Percentiles rank a stretch among this genome's conserved stretches.
phyloP scores from a whole-genome alignment of 2,329 filamentous ascomycete genomes.

The Myotisia sp. region DNA sequence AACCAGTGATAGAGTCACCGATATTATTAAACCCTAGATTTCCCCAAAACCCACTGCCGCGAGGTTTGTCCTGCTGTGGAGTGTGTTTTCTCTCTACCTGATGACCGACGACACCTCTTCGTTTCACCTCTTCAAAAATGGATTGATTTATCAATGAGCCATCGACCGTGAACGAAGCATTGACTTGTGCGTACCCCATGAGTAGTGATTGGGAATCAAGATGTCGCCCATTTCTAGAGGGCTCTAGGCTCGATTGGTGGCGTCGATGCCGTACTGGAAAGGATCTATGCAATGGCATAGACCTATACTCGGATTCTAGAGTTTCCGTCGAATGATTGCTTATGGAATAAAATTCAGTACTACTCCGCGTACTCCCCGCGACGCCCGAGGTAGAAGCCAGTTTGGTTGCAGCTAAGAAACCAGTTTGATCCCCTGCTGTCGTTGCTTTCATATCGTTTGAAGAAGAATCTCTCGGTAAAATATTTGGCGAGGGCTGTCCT shows the following conservation, averaged over 20 bases:
- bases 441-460: constrained; percentile 17
- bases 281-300: constrained; percentile 36
- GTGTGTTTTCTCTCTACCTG: constrained; percentile 69
- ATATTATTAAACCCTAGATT: constrained; percentile 79
- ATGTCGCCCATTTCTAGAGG: constrained; percentile 14
- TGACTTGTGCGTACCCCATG: constrained; percentile 95
- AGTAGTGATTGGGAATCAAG: constrained; percentile 55
- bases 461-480: constrained; percentile 14
- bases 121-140: constrained; percentile 89
- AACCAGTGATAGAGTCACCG: constrained; percentile 71
- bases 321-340: constrained; percentile 95
- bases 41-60: constrained; percentile 65
- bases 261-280: constrained; percentile 28
- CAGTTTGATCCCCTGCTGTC: constrained; percentile 18
- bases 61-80: constrained; percentile 42
- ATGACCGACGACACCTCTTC: constrained; percentile 77
- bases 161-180: constrained; percentile 82
- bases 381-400: constrained; percentile 35
- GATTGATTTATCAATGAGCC: constrained; percentile 78
- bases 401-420: constrained; percentile 27
- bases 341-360: constrained; percentile 84
- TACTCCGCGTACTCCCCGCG: constrained; percentile 69
- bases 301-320: constrained; percentile 69
- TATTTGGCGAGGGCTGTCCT: background rate
- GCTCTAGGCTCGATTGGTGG: constrained; percentile 31